These are phyloP conservation scores for Stephanodiscus triporus DNA, from an alignment of 108 stramenopile species.

Conservation along the genomic window DNA sequence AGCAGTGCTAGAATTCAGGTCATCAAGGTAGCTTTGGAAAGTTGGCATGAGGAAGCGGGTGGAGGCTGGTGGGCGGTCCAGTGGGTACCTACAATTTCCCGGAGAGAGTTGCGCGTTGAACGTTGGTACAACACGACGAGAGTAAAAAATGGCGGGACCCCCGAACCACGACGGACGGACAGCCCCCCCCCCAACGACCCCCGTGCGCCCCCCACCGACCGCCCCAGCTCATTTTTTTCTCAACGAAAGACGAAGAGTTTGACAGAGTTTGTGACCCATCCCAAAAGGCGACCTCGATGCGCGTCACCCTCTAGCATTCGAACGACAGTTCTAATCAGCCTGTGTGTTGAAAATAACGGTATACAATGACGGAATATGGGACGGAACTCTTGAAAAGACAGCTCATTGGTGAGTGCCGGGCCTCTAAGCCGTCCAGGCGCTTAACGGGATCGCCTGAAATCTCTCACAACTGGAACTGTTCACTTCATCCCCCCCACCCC, in stretches of 20 bases:
- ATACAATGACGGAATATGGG: constrained; percentile 83
- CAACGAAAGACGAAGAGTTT: not conserved
- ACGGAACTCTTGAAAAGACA: constrained; percentile 84
- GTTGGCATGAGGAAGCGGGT: not conserved
- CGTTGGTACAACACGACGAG: too few relatives aligned
- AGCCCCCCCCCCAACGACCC: too few relatives aligned
- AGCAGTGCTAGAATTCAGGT: constrained; percentile 21
- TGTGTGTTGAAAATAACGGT: not conserved
- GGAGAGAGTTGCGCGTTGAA: too few relatives aligned
- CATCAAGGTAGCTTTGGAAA: constrained; percentile 24
- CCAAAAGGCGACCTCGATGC: constrained; percentile 5
- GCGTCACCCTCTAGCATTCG: not conserved
- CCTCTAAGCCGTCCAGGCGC: not conserved
- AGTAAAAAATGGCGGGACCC: too few relatives aligned
- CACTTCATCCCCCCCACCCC: constrained; percentile 6
- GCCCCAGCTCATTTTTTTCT: not conserved
- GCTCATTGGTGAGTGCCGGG: constrained; percentile 71
- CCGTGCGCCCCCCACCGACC: too few relatives aligned
- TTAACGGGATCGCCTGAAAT: not conserved
- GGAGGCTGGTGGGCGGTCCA: too few relatives aligned
- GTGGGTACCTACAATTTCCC: too few relatives aligned
- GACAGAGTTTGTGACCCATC: not conserved
- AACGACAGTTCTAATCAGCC: not conserved
- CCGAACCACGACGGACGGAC: too few relatives aligned
- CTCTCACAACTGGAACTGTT: constrained; percentile 6